Percentiles rank a stretch among this genome's conserved stretches.
Evolutionary conservation across 768 basidiomycete genomes (phyloP).

Genomic region (Paxillus ammoniavirescens): DNA sequence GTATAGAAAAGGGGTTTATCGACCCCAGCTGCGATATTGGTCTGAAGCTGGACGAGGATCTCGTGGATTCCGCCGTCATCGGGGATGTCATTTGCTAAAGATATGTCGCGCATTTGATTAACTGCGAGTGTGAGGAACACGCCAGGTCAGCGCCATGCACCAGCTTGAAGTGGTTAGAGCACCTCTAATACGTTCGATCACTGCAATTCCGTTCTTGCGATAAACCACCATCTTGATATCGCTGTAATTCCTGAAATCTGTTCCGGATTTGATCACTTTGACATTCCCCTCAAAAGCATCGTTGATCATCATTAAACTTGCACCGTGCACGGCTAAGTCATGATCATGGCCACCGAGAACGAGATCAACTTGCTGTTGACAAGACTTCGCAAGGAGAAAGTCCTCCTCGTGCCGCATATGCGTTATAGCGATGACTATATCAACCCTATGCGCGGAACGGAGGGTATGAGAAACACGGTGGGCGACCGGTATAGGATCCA

Average conservation of each 20-base stretch:
- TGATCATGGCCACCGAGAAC: slow-evolving; percentile 13
- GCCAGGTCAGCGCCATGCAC: background rate
- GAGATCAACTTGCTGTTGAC: slow-evolving; percentile 2
- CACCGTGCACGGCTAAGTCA: slow-evolving; percentile 8
- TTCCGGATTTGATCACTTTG: slow-evolving; percentile 5
- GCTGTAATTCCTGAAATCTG: slow-evolving; percentile 4
- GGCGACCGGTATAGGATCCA: slow-evolving; percentile 12
- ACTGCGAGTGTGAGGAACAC: background rate
- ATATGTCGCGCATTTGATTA: slow-evolving; percentile 7
- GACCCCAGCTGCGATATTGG: background rate
- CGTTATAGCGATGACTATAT: slow-evolving; percentile 9
- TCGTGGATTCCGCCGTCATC: slow-evolving; percentile 6
- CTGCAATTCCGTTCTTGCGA: background rate
- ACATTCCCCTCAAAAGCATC: slow-evolving; percentile 6
- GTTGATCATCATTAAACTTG: background rate
- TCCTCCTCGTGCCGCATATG: slow-evolving; percentile 13
- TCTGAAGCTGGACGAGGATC: background rate
- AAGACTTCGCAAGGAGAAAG: background rate
- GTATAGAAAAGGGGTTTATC: slow-evolving; percentile 2
- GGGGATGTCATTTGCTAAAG: background rate
- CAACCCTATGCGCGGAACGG: background rate
- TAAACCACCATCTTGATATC: slow-evolving; percentile 4
- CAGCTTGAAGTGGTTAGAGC: background rate
- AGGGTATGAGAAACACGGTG: background rate
- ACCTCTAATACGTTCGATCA: background rate